Percentiles rank a stretch among this genome's conserved stretches.
Evolutionary conservation across 345 rosid genomes (phyloP).

Genomic region (Heritiera fomes): DNA sequence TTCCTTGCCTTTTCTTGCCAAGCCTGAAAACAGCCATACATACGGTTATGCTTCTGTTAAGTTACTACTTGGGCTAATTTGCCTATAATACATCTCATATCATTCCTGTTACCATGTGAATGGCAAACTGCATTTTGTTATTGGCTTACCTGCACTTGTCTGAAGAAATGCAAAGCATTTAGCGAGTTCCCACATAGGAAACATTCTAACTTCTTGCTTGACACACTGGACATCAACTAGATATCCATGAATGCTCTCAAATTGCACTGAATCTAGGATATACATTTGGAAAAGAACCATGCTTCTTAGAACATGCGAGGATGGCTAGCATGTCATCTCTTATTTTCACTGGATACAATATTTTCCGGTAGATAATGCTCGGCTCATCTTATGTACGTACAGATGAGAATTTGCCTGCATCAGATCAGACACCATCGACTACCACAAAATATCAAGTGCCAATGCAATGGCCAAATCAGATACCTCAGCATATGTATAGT

Average conservation of each 20-base stretch:
- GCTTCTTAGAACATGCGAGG: not conserved
- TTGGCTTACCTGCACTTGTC: not conserved
- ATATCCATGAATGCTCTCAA: not conserved
- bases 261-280: not conserved
- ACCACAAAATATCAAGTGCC: conserved; percentile 50
- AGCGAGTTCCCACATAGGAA: not conserved
- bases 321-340: not conserved
- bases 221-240: not conserved
- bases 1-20: not conserved
- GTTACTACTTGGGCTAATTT: not conserved
- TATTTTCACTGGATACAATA: not conserved
- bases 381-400: conserved; percentile 28
- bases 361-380: not conserved
- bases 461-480: conserved; percentile 70
- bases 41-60: not conserved
- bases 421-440: conserved; percentile 37
- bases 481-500: conserved; percentile 63
- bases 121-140: not conserved
- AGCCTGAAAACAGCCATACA: not conserved
- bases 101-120: not conserved
- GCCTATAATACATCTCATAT: not conserved
- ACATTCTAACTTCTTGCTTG: not conserved
- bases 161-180: not conserved
- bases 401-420: conserved; percentile 46
- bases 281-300: not conserved